Percentiles rank a stretch among this genome's conserved stretches.
phyloP scores from a whole-genome alignment of 2,329 filamentous ascomycete genomes.

The Arthrobotrys conoides region DNA sequence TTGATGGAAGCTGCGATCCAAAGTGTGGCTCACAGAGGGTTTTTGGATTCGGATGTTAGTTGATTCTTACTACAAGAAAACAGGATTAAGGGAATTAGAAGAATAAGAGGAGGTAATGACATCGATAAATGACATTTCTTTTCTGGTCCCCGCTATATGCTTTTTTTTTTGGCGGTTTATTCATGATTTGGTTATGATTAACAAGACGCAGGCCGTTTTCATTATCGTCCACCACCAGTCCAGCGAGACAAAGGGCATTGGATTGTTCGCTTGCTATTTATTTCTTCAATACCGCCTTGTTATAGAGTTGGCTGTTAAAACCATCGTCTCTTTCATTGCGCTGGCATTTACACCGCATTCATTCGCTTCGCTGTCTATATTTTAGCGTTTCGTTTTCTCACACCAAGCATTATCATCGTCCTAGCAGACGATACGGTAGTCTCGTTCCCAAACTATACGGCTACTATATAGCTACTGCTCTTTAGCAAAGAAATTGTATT shows the following conservation, averaged over 20 bases:
- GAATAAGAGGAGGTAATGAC: background rate
- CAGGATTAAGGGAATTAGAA: background rate
- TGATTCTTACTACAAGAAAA: background rate
- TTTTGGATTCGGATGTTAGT: conserved; percentile 47
- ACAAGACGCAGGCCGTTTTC: conserved; percentile 6
- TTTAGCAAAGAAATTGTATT: too few species aligned
- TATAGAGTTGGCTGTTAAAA: background rate
- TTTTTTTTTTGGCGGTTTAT: background rate
- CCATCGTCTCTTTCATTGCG: background rate
- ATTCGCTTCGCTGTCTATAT: conserved; percentile 11
- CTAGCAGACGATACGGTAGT: too few species aligned
- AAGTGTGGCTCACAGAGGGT: conserved; percentile 53
- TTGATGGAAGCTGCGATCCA: conserved; percentile 63
- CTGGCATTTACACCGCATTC: background rate
- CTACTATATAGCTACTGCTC: too few species aligned
- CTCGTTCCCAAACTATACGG: too few species aligned
- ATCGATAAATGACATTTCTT: background rate
- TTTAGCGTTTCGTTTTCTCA: conserved; percentile 6
- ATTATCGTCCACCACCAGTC: background rate
- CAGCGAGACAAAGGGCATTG: background rate
- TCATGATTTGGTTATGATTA: background rate
- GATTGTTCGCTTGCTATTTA: background rate
- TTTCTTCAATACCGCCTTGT: background rate
- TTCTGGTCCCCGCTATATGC: background rate
- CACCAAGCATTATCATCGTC: too few species aligned